A percentile compares a stretch with the other conserved stretches of the same genome.
These are phyloP conservation scores for Monosporascus sp. DNA, from an alignment of 2,329 filamentous ascomycete species.

Conservation along the genomic window DNA sequence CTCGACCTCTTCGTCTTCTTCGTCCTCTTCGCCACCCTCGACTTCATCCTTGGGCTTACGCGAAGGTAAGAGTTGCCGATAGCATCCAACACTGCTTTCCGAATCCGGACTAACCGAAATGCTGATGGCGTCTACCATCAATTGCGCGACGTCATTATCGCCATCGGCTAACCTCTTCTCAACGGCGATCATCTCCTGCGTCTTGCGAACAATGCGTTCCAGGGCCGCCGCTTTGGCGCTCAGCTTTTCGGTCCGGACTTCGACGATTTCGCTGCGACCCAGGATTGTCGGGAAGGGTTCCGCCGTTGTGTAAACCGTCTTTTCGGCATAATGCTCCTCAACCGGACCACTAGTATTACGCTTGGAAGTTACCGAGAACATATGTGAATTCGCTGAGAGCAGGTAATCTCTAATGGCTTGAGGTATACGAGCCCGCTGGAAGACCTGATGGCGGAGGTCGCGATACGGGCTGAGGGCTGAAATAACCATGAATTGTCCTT, in stretches of 20 bases:
- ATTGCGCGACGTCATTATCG: conserved; percentile 62
- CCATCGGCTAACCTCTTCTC: conserved; percentile 71
- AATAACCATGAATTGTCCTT: conserved; percentile 86
- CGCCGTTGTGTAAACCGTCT: conserved; percentile 75
- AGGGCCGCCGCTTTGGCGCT: conserved; percentile 80
- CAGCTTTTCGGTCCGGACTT: conserved; percentile 60
- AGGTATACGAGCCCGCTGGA: conserved; percentile 79
- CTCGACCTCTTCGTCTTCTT: conserved; percentile 43
- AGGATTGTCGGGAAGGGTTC: conserved; percentile 90
- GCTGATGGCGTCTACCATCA: conserved; percentile 69
- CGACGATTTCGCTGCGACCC: conserved; percentile 77
- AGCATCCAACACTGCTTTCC: conserved; percentile 72
- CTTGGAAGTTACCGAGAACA: conserved; percentile 71
- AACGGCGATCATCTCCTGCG: conserved; percentile 71
- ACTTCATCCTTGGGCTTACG: conserved; percentile 36
- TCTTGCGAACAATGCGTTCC: conserved; percentile 86
- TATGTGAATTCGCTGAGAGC: conserved; percentile 68
- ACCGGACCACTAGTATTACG: conserved; percentile 65
- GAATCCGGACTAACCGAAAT: conserved; percentile 70
- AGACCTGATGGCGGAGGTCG: conserved; percentile 76
- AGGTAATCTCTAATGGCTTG: conserved; percentile 83
- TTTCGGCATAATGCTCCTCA: conserved; percentile 73
- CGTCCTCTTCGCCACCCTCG: conserved; percentile 36
- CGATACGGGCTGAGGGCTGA: conserved; percentile 77
- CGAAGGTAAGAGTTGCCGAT: conserved; percentile 67